Evolutionary conservation across 2,329 filamentous ascomycete genomes (phyloP).

Genomic region (Fusarium decemcellulare): DNA sequence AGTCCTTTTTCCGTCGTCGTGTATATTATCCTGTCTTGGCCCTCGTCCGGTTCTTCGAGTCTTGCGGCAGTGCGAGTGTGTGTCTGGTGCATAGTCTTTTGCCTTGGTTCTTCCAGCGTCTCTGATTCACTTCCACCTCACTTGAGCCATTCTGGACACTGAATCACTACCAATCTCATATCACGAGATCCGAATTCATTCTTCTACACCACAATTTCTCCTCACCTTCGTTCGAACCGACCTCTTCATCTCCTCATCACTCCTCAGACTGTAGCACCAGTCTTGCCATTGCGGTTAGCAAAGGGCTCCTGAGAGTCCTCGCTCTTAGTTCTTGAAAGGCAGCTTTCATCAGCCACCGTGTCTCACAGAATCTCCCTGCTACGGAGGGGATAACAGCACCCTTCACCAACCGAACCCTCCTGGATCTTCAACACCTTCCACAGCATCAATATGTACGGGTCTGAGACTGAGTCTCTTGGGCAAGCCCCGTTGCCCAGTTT

Average conservation of each 20-base stretch:
- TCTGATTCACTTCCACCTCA: conserved; percentile 42
- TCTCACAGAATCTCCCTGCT: conserved; percentile 24
- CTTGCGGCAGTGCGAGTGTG: conserved; percentile 41
- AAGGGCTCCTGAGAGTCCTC: conserved; percentile 12
- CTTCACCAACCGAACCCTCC: conserved; percentile 15
- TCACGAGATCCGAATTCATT: conserved; percentile 31
- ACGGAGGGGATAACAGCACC: conserved; percentile 39
- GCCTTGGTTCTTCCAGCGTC: conserved; percentile 46
- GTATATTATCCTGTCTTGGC: conserved; percentile 44
- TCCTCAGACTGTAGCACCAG: conserved; percentile 6
- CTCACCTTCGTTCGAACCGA: conserved; percentile 29
- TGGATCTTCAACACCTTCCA: conserved; percentile 33
- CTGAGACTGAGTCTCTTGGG: conserved; percentile 31
- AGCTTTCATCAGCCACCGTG: conserved; percentile 25
- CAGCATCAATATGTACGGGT: conserved; percentile 40
- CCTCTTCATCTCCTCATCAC: conserved; percentile 16
- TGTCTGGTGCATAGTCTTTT: conserved; percentile 47
- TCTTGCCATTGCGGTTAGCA: conserved; percentile 8
- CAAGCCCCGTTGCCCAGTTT: conserved; percentile 32
- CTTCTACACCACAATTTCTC: conserved; percentile 28
- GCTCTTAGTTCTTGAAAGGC: conserved; percentile 15
- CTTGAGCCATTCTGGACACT: conserved; percentile 36
- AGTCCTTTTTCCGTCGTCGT: conserved; percentile 45
- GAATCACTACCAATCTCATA: conserved; percentile 42
- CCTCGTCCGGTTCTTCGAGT: conserved; percentile 36